Evolutionary conservation across 1,139 yeast genomes (phyloP).

Genomic region (Kodamaea arcana): DNA sequence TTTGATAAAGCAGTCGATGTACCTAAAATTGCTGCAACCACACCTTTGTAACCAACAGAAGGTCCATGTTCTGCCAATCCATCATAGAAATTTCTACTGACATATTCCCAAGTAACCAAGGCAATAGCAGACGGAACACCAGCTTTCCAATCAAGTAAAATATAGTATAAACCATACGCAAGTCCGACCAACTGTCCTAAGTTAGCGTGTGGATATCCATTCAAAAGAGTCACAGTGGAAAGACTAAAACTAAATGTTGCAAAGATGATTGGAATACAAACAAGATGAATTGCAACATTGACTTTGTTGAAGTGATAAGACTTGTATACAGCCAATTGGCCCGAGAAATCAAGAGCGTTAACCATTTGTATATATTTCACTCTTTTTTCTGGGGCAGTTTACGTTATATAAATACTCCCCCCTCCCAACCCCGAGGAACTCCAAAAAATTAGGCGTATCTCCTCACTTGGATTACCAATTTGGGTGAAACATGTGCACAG

Average conservation of each 20-base stretch:
- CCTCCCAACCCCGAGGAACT: too few relatives aligned
- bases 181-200: conserved; percentile 31
- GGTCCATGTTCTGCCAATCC: conserved; percentile 19
- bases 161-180: conserved; percentile 40
- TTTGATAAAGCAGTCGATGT: conserved; percentile 15
- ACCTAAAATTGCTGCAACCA: conserved; percentile 15
- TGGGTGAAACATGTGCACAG: too few relatives aligned
- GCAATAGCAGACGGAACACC: conserved; percentile 39
- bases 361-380: conserved; percentile 5
- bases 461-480: neutral
- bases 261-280: conserved; percentile 77
- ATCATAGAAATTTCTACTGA: conserved; percentile 24
- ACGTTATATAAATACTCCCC: neutral
- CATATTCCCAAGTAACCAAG: conserved; percentile 39
- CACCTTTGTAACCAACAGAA: conserved; percentile 16
- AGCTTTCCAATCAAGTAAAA: conserved; percentile 36
- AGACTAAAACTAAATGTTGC: conserved; percentile 47
- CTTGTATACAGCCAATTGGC: conserved; percentile 78
- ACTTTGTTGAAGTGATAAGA: conserved; percentile 68
- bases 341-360: conserved; percentile 44
- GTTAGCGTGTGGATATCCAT: conserved; percentile 34
- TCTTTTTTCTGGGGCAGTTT: too few relatives aligned
- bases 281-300: conserved; percentile 73
- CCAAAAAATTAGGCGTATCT: too few relatives aligned
- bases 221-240: conserved; percentile 17